Conservation (phyloP, 1,139 yeast genomes). For the Nematodospora anomalae region DNA sequence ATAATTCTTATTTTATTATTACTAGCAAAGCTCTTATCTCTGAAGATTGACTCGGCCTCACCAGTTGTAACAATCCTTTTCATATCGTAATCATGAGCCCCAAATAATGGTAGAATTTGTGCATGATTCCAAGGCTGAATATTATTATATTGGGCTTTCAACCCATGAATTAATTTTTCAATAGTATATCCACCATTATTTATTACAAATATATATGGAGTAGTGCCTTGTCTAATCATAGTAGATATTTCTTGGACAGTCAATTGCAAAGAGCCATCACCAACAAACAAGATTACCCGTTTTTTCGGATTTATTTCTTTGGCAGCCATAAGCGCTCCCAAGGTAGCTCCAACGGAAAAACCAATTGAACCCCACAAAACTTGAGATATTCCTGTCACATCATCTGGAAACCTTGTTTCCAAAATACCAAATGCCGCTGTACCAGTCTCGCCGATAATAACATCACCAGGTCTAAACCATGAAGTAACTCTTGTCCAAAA, state of each 20-base stretch:
- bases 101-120: conserved; percentile 66
- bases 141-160: conserved; percentile 71
- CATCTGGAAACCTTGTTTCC: conserved; percentile 73
- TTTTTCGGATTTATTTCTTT: conserved; percentile 66
- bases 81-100: conserved; percentile 61
- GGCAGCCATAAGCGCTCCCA: conserved; percentile 86
- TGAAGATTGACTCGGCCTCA: conserved; percentile 62
- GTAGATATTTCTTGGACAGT: conserved; percentile 87
- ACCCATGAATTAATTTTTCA: conserved; percentile 86
- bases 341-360: conserved; percentile 79
- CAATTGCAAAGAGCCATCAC: conserved; percentile 88
- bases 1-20: conserved; percentile 71
- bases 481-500: conserved; percentile 75
- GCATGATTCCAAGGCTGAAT: conserved; percentile 83
- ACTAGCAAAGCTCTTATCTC: conserved; percentile 52
- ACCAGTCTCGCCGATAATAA: conserved; percentile 84
- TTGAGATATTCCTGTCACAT: conserved; percentile 78
- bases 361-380: conserved; percentile 93
- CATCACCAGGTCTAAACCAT: conserved; percentile 79
- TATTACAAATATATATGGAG: conserved; percentile 78
- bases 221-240: conserved; percentile 75
- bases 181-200: conserved; percentile 89
- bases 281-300: conserved; percentile 80
- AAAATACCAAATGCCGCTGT: conserved; percentile 87
- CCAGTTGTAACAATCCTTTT: conserved; percentile 61